Percentiles rank a stretch among this genome's conserved stretches.
Conservation (phyloP, 192 early-diverging fungal species). For the Backusella tarrabulga region DNA sequence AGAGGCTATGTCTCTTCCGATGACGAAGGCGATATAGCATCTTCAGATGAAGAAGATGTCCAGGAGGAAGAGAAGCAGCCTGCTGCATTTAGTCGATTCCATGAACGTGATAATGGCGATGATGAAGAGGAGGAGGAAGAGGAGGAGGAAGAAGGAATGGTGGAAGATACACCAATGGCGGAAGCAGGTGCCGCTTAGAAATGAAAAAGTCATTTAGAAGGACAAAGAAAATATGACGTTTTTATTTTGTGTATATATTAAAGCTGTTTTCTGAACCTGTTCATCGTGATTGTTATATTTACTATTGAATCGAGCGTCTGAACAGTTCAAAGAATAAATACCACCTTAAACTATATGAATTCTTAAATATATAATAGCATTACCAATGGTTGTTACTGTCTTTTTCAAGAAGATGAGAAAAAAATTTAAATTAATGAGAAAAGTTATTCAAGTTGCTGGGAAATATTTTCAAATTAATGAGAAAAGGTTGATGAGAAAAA, state of each 20-base stretch:
- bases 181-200: constrained; percentile 2
- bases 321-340: constrained; percentile 15
- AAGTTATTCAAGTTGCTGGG: no score
- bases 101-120: constrained; percentile 30
- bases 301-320: not conserved
- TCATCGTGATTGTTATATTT: constrained; percentile 9
- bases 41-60: not conserved
- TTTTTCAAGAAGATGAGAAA: no score
- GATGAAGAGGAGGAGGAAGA: constrained; percentile 33
- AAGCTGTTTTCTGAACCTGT: constrained; percentile 3
- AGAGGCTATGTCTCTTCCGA: constrained; percentile 24
- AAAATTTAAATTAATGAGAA: no score
- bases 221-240: not conserved
- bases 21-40: constrained; percentile 20
- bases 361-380: not conserved
- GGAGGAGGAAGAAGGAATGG: constrained; percentile 30
- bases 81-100: constrained; percentile 20
- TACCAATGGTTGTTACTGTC: not conserved
- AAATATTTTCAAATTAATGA: no score
- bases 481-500: no score
- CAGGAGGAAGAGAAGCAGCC: constrained; percentile 14
- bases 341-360: not conserved
- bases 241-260: constrained; percentile 11
- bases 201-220: not conserved
- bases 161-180: constrained; percentile 7